Percentiles rank a stretch among this genome's conserved stretches.
phyloP scores from a whole-genome alignment of 768 basidiomycete genomes.

The Boletus tomentosulus region DNA sequence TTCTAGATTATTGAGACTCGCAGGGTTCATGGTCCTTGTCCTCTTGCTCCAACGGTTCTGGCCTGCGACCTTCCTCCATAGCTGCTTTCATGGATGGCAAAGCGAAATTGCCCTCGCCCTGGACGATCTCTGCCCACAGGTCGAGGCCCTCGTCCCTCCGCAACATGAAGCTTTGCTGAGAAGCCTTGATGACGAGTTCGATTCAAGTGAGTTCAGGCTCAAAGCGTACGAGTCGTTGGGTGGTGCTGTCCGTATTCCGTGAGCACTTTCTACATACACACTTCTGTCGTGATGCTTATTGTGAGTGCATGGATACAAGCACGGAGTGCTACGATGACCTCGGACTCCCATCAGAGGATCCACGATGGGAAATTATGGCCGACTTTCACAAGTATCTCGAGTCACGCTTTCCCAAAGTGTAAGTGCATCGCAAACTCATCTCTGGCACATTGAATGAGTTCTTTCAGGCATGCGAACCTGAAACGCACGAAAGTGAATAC shows the following conservation, averaged over 20 bases:
- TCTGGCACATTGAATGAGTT: not conserved
- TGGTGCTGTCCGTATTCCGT: constrained; percentile 35
- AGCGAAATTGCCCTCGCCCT: not conserved
- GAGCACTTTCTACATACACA: not conserved
- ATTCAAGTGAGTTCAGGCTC: too few species aligned
- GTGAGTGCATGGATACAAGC: constrained; percentile 24
- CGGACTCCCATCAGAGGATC: constrained; percentile 44
- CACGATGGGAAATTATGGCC: constrained; percentile 35
- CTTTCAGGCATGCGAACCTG: constrained; percentile 42
- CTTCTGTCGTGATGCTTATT: not conserved
- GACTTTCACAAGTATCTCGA: constrained; percentile 23
- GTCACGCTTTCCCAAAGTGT: constrained; percentile 60
- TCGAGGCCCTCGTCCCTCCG: constrained; percentile 8
- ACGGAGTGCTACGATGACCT: constrained; percentile 53
- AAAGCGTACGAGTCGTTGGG: constrained; percentile 32
- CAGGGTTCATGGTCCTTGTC: constrained; percentile 7
- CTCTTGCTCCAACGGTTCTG: constrained; percentile 7
- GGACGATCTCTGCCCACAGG: constrained; percentile 27
- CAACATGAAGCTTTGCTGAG: constrained; percentile 16
- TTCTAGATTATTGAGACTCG: not conserved
- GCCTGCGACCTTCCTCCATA: not conserved
- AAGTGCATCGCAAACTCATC: constrained; percentile 14
- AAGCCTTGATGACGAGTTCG: too few species aligned
- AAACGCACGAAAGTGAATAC: constrained; percentile 54
- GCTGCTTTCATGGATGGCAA: not conserved